A percentile compares a stretch with the other conserved stretches of the same genome.
Conservation (phyloP, 75 land plant species). For the Selaginella moellendorffii region DNA sequence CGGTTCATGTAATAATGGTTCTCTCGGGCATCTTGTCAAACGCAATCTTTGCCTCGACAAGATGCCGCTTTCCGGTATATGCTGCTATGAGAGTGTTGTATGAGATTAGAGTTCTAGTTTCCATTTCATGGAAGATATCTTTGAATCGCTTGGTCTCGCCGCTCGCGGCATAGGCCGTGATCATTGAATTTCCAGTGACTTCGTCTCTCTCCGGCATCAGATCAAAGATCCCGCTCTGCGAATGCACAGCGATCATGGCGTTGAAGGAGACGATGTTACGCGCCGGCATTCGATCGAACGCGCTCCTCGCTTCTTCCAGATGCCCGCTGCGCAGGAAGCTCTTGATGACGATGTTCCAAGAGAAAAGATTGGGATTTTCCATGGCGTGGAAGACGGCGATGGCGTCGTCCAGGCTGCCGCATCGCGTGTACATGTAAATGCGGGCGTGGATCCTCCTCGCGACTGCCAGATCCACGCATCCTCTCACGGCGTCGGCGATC, state of each 20-base stretch:
- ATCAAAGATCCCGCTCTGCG: neutral
- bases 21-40: conserved; percentile 1
- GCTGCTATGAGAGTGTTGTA: neutral
- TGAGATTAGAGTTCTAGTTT: neutral
- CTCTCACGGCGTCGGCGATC: neutral
- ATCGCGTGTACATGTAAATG: neutral
- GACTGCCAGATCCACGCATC: neutral
- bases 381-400: neutral
- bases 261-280: neutral
- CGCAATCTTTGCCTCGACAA: neutral
- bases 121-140: neutral
- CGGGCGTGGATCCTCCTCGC: neutral
- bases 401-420: conserved; percentile 3
- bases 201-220: conserved; percentile 6
- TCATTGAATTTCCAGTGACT: neutral
- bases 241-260: conserved; percentile 5
- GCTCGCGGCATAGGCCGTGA: neutral
- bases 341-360: neutral
- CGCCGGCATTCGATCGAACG: neutral
- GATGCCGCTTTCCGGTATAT: neutral
- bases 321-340: neutral
- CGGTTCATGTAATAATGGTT: neutral
- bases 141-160: neutral
- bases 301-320: neutral
- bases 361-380: neutral